phyloP scores from a whole-genome alignment of 371 early-diverging fungal genomes.

The Mortierella sp. region DNA sequence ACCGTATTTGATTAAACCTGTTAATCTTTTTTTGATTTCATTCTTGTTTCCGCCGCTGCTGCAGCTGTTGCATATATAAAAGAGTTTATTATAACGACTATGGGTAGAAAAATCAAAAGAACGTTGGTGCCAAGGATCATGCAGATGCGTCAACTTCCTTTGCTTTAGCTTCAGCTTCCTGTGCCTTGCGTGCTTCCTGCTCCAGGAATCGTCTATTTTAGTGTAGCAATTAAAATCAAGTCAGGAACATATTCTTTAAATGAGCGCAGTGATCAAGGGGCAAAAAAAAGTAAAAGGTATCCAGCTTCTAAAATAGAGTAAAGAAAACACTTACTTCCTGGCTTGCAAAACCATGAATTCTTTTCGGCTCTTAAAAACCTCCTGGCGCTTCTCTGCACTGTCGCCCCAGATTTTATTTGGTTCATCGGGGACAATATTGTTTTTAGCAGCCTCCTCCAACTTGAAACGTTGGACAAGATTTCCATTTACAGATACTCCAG shows the following conservation, averaged over 20 bases:
- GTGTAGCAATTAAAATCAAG: neutral
- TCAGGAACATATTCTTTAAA: neutral
- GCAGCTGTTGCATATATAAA: too few relatives aligned
- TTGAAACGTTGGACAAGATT: conserved; percentile 67
- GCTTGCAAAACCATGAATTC: conserved; percentile 92
- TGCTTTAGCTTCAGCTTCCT: conserved; percentile 28
- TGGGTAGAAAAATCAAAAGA: neutral
- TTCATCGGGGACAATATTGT: conserved; percentile 60
- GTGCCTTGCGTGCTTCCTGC: conserved; percentile 43
- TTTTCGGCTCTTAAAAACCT: conserved; percentile 82
- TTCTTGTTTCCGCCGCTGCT: too few relatives aligned
- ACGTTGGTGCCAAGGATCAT: neutral
- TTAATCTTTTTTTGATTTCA: too few relatives aligned
- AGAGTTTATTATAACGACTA: too few relatives aligned
- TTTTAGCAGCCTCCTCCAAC: conserved; percentile 59
- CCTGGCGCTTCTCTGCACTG: conserved; percentile 80
- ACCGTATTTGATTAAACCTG: too few relatives aligned
- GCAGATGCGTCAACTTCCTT: conserved; percentile 36
- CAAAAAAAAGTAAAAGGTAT: too few relatives aligned
- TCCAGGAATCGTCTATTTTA: conserved; percentile 48
- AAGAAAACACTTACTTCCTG: conserved; percentile 64
- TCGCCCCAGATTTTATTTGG: conserved; percentile 86
- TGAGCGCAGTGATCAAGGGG: too few relatives aligned
- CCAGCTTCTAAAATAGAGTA: too few relatives aligned
- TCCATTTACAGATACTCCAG: conserved; percentile 57